phyloP scores from a whole-genome alignment of 2,329 filamentous ascomycete species.

The Trematosphaeria pertusa region DNA sequence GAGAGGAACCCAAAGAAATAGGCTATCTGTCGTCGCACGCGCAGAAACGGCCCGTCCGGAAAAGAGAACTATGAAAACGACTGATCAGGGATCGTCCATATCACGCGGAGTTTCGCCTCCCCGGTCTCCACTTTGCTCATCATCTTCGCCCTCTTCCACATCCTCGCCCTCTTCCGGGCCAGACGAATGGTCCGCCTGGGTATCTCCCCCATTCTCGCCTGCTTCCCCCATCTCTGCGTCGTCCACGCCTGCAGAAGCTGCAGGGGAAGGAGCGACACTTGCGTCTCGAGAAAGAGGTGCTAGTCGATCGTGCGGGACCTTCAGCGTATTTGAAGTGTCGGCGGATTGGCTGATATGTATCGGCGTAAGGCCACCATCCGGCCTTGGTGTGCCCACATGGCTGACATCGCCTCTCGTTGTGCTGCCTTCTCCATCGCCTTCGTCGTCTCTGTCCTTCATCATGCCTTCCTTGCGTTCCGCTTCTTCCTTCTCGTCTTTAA shows the following conservation, averaged over 20 bases:
- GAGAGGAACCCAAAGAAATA: too few species aligned
- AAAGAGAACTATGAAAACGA: too few species aligned
- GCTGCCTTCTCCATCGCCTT: conserved; percentile 49
- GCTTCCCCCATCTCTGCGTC: conserved; percentile 43
- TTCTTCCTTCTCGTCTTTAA: conserved; percentile 94
- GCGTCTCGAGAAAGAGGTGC: conserved; percentile 36
- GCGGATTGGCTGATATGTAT: conserved; percentile 43
- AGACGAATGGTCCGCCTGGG: conserved; percentile 39
- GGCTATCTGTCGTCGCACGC: too few species aligned
- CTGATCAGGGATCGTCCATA: conserved; percentile 43
- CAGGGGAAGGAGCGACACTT: conserved; percentile 37
- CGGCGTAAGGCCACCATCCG: conserved; percentile 51
- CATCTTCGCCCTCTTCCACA: conserved; percentile 39
- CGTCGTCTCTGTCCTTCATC: conserved; percentile 52
- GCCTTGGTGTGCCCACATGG: conserved; percentile 54
- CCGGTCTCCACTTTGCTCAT: conserved; percentile 24
- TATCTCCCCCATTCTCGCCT: conserved; percentile 27
- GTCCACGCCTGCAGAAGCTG: conserved; percentile 29
- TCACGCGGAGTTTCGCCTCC: conserved; percentile 23
- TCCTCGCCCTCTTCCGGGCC: conserved; percentile 43
- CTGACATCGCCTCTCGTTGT: conserved; percentile 48
- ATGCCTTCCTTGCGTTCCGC: conserved; percentile 82
- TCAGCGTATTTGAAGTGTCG: conserved; percentile 35
- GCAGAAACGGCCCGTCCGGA: too few species aligned
- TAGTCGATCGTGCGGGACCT: conserved; percentile 40